phyloP scores from a whole-genome alignment of 1,139 yeast species.

The Pichia sp. region DNA sequence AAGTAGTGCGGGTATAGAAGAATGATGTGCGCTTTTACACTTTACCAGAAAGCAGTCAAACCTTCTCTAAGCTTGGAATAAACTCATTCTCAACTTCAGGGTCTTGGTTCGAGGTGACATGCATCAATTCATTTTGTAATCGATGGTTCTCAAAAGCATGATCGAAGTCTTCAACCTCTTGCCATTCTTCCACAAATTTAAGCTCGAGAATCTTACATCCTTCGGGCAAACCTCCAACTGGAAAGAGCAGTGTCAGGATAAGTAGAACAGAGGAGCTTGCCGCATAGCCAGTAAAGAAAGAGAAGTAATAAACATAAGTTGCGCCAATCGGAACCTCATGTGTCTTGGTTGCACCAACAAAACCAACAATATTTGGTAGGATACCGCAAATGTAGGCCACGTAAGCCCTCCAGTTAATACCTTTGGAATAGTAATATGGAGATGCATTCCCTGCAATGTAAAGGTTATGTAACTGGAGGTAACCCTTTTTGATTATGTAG shows the following conservation, averaged over 20 bases:
- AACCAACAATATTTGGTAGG: constrained; percentile 79
- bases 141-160: background rate
- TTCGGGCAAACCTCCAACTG: constrained; percentile 45
- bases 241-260: constrained; percentile 44
- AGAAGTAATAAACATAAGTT: constrained; percentile 58
- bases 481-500: constrained; percentile 69
- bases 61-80: background rate
- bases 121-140: background rate
- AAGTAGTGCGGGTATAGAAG: no score
- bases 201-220: constrained; percentile 22
- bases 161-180: constrained; percentile 57
- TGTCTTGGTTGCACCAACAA: constrained; percentile 55
- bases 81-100: background rate
- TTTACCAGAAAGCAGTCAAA: background rate
- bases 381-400: constrained; percentile 59
- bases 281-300: constrained; percentile 69
- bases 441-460: constrained; percentile 41
- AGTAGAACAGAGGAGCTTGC: constrained; percentile 48
- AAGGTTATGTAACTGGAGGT: constrained; percentile 54
- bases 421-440: constrained; percentile 54
- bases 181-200: constrained; percentile 23
- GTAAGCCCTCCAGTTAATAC: constrained; percentile 78
- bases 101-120: background rate
- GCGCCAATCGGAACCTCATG: constrained; percentile 74
- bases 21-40: no score